Evolutionary conservation across 495 filamentous ascomycete species (phyloP).

Genomic region (Neurospora sp.): DNA sequence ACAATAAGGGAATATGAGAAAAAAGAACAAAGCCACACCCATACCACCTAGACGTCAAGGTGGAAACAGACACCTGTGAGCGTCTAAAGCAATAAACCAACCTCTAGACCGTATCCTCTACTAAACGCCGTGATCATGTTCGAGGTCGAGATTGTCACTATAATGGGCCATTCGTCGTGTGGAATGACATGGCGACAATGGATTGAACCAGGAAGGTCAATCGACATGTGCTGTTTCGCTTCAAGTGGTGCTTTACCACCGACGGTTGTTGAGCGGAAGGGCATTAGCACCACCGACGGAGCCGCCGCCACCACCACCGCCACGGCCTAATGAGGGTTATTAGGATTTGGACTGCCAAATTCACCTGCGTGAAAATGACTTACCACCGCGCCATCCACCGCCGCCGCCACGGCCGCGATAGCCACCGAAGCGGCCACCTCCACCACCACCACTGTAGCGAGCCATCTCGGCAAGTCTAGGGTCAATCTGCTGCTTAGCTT

Average conservation of each 20-base stretch:
- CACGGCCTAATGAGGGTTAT: constrained; percentile 1
- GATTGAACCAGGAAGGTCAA: neutral
- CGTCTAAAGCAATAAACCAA: constrained; percentile 13
- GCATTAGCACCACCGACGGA: constrained; percentile 31
- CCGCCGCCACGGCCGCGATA: constrained; percentile 35
- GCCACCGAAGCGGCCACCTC: constrained; percentile 59
- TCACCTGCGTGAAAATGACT: constrained; percentile 37
- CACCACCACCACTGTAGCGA: constrained; percentile 82
- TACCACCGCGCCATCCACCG: constrained; percentile 26
- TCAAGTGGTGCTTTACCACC: constrained; percentile 28
- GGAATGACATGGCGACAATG: neutral
- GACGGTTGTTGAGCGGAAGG: constrained; percentile 35
- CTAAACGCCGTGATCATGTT: constrained; percentile 14
- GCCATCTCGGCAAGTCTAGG: constrained; percentile 92
- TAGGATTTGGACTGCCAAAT: neutral
- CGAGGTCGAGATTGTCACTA: constrained; percentile 1
- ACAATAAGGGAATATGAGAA: neutral
- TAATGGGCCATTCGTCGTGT: neutral
- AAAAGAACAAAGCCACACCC: neutral
- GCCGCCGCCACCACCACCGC: neutral
- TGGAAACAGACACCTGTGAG: neutral
- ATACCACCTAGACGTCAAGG: neutral
- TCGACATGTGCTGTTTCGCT: neutral
- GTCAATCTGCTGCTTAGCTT: constrained; percentile 98
- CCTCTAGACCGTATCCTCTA: constrained; percentile 18